A percentile compares a stretch with the other conserved stretches of the same genome.
phyloP scores from a whole-genome alignment of 768 basidiomycete species.

The Russula lepida region DNA sequence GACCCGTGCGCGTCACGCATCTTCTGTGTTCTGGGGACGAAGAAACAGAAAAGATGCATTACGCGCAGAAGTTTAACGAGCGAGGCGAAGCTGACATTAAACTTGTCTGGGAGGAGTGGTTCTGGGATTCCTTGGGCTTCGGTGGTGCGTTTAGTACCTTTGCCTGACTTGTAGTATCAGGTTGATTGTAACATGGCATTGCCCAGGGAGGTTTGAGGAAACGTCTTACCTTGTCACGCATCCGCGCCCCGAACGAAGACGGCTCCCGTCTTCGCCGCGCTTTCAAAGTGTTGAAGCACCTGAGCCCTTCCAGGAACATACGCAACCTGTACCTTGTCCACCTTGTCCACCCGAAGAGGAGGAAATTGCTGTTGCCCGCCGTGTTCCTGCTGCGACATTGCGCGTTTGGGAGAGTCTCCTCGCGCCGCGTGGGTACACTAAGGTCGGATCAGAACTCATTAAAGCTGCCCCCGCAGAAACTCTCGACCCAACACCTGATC shows the following conservation, averaged over 20 bases:
- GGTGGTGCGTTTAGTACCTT: constrained; percentile 39
- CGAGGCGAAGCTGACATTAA: constrained; percentile 64
- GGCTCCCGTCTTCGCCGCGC: neutral
- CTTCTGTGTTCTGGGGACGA: constrained; percentile 65
- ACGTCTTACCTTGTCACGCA: constrained; percentile 13
- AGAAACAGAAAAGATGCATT: constrained; percentile 67
- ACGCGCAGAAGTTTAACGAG: constrained; percentile 66
- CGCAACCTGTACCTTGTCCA: neutral
- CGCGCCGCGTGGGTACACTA: constrained; percentile 55
- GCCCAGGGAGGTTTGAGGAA: constrained; percentile 18
- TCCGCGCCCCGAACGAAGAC: constrained; percentile 18
- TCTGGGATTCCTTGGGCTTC: constrained; percentile 83
- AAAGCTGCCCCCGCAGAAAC: constrained; percentile 24
- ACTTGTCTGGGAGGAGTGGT: constrained; percentile 94
- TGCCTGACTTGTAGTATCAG: neutral
- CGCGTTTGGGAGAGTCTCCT: constrained; percentile 67
- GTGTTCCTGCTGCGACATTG: constrained; percentile 53
- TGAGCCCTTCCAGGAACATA: neutral
- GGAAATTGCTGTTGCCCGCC: constrained; percentile 47
- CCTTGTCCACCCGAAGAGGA: constrained; percentile 44
- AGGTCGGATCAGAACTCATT: constrained; percentile 49
- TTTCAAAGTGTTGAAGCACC: neutral
- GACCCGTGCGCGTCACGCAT: constrained; percentile 77
- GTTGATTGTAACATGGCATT: neutral
- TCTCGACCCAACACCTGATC: constrained; percentile 4